Evolutionary conservation across 768 basidiomycete genomes (phyloP), one percentile per base, ranked within the genome.

Genomic region (Tulasnella sp.): DNA sequence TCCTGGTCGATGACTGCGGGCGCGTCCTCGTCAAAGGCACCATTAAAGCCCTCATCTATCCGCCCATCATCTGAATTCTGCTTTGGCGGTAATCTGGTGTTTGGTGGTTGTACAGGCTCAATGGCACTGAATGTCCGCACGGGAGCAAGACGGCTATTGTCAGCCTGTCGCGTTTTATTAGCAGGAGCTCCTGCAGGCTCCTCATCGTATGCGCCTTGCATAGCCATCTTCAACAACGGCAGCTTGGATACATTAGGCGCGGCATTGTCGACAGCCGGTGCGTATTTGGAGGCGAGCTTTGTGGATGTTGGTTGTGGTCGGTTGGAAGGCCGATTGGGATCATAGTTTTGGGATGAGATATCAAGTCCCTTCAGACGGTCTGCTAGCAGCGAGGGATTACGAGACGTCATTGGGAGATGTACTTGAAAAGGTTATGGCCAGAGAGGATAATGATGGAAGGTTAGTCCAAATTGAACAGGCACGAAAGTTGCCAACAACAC

Each of bases 31-130:
- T 19, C 66, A 51, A 87, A 83, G 63, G 94, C 94, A 30, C 81
- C 73, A 71, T 97, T 92, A 21, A 96, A 79, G 2, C 92, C 92
- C n/a, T 92, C 93, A 63, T 98, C 94, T 69, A 97, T 97, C 49
- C 74, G 78, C 27, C 93, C 93, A 31, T 94, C 90, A 66, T 91
- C 88, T 42, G 89, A 65, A 63, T 73, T 72, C 7, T 41, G 31
- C 34, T 53, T 38, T 15, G 34, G 34, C 15, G 34, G 7, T 38
- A 38, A 22, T 24, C 52, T 53, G 9, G 52, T n/a, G n/a, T n/a
- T n/a, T n/a, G n/a, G n/a, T n/a, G n/a, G 52, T 10, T 53, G 31
- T 31, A 53, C 12, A 1, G 51, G 15, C 9, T 38, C 51, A n/a
- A 22, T 53, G 22, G 19, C 25, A 11, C 52, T 53, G 12, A 41